phyloP scores from a whole-genome alignment of 495 filamentous ascomycete species.

The Cudoniella acicularis region DNA sequence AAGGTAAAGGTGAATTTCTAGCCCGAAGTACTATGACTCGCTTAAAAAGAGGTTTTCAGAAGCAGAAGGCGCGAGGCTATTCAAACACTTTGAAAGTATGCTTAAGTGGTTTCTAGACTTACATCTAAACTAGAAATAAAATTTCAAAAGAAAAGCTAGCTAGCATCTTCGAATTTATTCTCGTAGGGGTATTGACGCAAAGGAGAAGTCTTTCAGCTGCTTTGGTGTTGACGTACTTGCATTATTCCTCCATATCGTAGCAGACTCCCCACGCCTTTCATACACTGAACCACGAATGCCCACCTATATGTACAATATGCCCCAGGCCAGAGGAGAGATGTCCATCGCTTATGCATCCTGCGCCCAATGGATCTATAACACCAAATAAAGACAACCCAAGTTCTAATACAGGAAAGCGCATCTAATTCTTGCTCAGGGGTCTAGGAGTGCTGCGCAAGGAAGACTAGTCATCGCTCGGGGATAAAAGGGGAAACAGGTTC shows the following conservation, averaged over 20 bases:
- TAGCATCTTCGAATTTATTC: no score
- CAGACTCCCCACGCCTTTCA: conserved; percentile 16
- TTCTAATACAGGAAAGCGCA: conserved; percentile 24
- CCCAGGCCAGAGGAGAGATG: conserved; percentile 26
- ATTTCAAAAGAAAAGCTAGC: no score
- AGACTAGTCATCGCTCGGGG: not conserved
- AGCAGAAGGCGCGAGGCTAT: no score
- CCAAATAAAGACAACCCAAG: conserved; percentile 17
- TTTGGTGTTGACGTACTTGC: not conserved
- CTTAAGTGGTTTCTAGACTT: no score
- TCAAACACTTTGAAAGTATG: no score
- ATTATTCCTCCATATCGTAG: conserved; percentile 10
- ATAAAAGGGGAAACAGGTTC: not conserved
- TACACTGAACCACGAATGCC: conserved; percentile 10
- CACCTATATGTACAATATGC: conserved; percentile 27
- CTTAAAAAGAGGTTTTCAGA: no score
- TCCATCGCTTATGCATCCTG: conserved; percentile 28
- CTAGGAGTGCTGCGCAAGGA: not conserved
- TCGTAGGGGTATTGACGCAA: no score
- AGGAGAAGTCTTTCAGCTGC: no score
- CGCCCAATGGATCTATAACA: conserved; percentile 22
- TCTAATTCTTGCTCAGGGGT: conserved; percentile 1
- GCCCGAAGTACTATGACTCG: no score
- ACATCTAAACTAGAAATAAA: no score
- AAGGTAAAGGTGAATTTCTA: no score